These are phyloP conservation scores for Chrysochromulina parva DNA, from an alignment of 78 protist species.

Conservation along the genomic window DNA sequence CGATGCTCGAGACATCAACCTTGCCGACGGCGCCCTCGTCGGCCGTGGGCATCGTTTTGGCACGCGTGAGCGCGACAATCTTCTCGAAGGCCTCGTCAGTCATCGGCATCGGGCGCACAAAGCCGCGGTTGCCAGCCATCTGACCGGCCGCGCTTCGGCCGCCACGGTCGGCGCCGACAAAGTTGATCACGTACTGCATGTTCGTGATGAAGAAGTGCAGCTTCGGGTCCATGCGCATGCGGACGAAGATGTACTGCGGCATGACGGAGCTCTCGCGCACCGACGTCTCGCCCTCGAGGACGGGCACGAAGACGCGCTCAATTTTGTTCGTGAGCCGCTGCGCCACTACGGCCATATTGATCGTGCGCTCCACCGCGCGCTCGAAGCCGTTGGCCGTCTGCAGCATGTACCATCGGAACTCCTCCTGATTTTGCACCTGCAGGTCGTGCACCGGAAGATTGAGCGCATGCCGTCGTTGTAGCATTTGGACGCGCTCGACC, in stretches of 20 bases:
- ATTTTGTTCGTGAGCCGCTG: neutral
- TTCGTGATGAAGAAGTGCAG: neutral
- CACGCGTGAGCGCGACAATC: neutral
- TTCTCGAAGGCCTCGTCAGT: neutral
- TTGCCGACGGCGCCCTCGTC: neutral
- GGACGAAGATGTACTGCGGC: conserved; percentile 14
- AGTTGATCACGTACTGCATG: conserved; percentile 11
- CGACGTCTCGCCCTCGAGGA: neutral
- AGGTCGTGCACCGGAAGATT: no score
- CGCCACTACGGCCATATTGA: neutral
- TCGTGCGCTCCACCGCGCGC: neutral
- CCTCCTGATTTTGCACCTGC: neutral
- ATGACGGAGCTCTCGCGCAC: conserved; percentile 17
- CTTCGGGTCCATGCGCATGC: neutral
- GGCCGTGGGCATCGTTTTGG: neutral
- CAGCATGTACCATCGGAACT: conserved; percentile 8
- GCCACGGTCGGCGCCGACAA: conserved; percentile 11
- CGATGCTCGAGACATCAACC: neutral
- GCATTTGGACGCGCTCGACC: no score
- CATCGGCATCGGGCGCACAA: neutral
- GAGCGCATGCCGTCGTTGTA: no score
- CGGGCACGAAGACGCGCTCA: neutral
- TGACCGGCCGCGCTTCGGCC: neutral
- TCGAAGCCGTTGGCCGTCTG: conserved; percentile 32
- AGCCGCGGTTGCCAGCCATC: neutral